Base-by-base conservation (phyloP, 805 yeast genomes). In the Candida broadrunensis region DNA sequence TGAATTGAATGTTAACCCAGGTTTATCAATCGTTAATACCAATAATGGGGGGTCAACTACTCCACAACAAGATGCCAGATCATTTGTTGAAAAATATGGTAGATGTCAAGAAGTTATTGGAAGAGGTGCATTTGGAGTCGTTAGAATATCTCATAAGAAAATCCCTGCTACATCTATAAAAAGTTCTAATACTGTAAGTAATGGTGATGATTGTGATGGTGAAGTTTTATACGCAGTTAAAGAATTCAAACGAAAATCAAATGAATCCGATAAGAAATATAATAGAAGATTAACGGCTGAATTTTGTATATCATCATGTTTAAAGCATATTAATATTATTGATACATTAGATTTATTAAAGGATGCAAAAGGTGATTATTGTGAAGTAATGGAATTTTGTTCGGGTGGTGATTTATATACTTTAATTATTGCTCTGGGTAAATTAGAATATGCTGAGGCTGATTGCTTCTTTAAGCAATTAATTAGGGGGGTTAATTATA, bases 101-200 rank as follows among this genome's bases (percentile, higher is more conserved):
- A 77, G 85, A 38, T 91, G 98, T 60, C 96, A 88, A 63, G 98
- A 91, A 60, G 87, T 90, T 36, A 78, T 93, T 47, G 99, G 99
- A 19, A 77, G 86, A 38, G 98, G 98, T 16, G 82, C 97, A 0
- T 91, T 86, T 68, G 99, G 99, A 15, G 88, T 88, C 35, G 98
- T 91, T 16, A 73, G 97, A 45, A 79, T 93, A 4, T 77, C 95
- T 5, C 97, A 90, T 68, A 84, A 84, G 59, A 80, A 77, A 52
- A 49, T 65, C 8, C 51, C 39, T 12, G 38, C 35, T n/a, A 31
- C 46, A 9, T 35, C 36, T 13, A 34, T 34, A 2, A 45, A 38
- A n/a, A 6, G 9, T 5, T 8, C 7, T 5, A 29, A 15, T 15
- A 29, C 5, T 5, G 7, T 14, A 5, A 54, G 50, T 15, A 54